Base-by-base conservation (phyloP, 805 yeast species). In the Jamesozyma spencerorum region DNA sequence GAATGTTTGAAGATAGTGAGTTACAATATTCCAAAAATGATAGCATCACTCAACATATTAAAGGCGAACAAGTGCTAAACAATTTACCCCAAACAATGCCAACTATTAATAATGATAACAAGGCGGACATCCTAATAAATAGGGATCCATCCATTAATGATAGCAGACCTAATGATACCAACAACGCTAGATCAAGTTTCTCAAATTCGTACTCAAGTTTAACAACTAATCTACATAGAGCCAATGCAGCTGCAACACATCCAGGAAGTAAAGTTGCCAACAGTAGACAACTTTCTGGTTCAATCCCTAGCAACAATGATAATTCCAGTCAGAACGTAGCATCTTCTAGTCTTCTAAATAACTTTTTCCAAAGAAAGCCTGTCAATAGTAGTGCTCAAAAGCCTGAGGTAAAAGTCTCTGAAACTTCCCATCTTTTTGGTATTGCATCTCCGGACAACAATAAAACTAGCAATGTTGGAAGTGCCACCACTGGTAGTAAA, bases 141-240 rank as follows among this genome's bases (percentile, higher is more conserved):
- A 30, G 10, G 10, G n/a, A 8, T 4, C 20, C 18, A 4, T 4
- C 34, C 3, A 15, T 27, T 14, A 35, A 18, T n/a, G 1, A 20
- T 11, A 32, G 11, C 12, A 20, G 20, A 18, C 8, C 15, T 10
- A 22, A 6, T 22, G 26, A 10, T 7, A 10, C 10, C 11, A 22
- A 41, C 30, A 36, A 34, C 14, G 29, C 20, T 3, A 15, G 18
- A 18, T 20, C 42, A 10, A 50, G 44, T 38, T 58, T 58, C 34
- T 50, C 60, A 0, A 55, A 54, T 35, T 55, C 63, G 4, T 56
- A 54, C 34, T 58, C 64, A 3, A 57, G 64, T 41, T 39, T 60
- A 19, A 53, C 63, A 2, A 58, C 47, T 37, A 57, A 54, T 37
- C 37, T 58, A 31, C 55, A 57, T 31, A 49, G 47, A 15, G 50